Base-by-base conservation (phyloP, 129 eudicot species). In the Tagetes erecta region DNA sequence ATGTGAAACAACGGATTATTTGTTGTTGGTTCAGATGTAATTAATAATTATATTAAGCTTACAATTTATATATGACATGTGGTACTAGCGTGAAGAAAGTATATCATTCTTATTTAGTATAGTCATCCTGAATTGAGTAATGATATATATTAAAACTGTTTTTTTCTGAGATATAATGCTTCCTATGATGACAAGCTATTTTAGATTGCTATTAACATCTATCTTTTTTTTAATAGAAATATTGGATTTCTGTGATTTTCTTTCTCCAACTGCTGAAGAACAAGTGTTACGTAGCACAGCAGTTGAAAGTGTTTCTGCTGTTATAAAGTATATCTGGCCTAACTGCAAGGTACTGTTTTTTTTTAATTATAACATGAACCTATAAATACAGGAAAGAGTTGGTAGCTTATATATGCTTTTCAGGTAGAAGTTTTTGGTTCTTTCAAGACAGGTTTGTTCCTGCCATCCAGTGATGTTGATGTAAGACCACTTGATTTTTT, bases 351-450 rank as follows among this genome's bases (percentile, higher is more conserved):
- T 82, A 69, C 62, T n/a, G 7, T 3, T 60, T 10, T 49, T 49
- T 13, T 38, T 36, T 30, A 49, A 49, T 14, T 39, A 62, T 52
- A 35, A 47, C 0, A 71, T 53, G 8, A 35, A 63, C 59, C 5
- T 13, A 12, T 20, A 42, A 14, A 42, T 53, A 58, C 60, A 53
- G 0, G 55, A 35, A 50, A 12, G 20, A 35, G 52, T 76, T 39
- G 37, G 3, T 81, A 11, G 68, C 36, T 59, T 62, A 67, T 64
- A 14, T 12, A 39, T 67, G 62, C 74, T 12, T 76, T 84, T 63
- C 87, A 93, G 98, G 92, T 79, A 31, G 96, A 93, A 79, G 88
- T 93, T 76, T 93, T 93, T 71, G 98, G 98, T 58, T 93, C 98
- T 0, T 93, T 90, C 81, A 87, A 81, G 85, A 93, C 96, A 10